These are phyloP conservation scores for Brassica nigra DNA, from an alignment of 345 rosid genomes.

Conservation along the genomic window DNA sequence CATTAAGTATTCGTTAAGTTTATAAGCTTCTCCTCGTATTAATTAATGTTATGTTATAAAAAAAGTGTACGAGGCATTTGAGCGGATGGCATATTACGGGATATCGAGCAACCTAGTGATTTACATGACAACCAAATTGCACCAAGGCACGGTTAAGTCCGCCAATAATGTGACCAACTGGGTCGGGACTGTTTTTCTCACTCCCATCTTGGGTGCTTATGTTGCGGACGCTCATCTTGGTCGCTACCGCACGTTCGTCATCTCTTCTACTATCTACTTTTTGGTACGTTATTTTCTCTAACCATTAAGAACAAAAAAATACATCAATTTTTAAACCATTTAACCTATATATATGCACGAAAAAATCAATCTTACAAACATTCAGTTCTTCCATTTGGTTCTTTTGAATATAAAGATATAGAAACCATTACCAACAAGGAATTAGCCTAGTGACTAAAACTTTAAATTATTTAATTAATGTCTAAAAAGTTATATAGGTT, in stretches of 20 bases:
- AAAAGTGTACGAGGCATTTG: conserved; percentile 52
- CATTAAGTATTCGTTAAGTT: background rate
- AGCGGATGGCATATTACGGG: conserved; percentile 87
- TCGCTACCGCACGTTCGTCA: conserved; percentile 75
- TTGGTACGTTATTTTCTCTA: conserved; percentile 42
- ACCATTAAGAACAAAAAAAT: background rate
- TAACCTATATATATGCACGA: background rate
- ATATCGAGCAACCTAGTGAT: conserved; percentile 79
- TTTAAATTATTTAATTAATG: background rate
- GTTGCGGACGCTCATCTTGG: conserved; percentile 88
- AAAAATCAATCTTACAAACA: background rate
- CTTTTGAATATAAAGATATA: background rate
- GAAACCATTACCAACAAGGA: background rate
- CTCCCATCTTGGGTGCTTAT: conserved; percentile 85
- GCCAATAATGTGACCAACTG: conserved; percentile 92
- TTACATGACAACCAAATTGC: conserved; percentile 74
- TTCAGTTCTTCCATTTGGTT: background rate
- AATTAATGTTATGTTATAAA: background rate
- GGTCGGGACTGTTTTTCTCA: conserved; percentile 85
- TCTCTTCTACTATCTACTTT: conserved; percentile 58
- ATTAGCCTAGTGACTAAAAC: background rate
- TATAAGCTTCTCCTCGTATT: background rate
- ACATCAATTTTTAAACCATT: background rate
- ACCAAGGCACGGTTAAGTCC: conserved; percentile 80
- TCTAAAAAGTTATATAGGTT: background rate